phyloP scores from a whole-genome alignment of 257 asterid genomes.

The Fraxinus cuspidata region DNA sequence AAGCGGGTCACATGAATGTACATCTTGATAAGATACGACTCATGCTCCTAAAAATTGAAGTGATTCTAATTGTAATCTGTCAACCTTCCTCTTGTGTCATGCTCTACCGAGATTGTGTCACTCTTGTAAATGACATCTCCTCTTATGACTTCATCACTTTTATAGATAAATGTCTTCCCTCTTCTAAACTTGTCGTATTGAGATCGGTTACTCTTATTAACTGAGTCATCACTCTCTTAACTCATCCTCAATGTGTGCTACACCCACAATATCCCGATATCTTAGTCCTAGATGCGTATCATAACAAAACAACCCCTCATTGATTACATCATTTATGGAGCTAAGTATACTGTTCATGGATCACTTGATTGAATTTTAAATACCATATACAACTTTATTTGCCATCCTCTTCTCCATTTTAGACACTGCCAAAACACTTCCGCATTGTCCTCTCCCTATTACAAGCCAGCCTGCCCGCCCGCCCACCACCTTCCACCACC shows the following conservation, averaged over 20 bases:
- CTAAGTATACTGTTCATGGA: constrained; percentile 37
- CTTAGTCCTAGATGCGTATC: neutral
- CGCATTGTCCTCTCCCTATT: neutral
- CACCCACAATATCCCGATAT: neutral
- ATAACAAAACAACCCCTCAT: constrained; percentile 16
- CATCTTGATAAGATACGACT: too few relatives aligned
- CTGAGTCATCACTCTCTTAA: neutral
- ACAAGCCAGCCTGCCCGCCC: constrained; percentile 3
- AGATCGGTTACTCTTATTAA: too few relatives aligned
- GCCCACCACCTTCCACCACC: constrained; percentile 21
- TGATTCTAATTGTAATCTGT: too few relatives aligned
- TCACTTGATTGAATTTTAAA: constrained; percentile 47
- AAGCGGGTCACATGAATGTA: too few relatives aligned
- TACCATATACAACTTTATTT: constrained; percentile 24
- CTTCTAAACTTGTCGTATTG: too few relatives aligned
- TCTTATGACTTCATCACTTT: too few relatives aligned
- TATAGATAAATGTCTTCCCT: too few relatives aligned
- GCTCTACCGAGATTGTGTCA: too few relatives aligned
- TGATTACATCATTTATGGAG: constrained; percentile 36
- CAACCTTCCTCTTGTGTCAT: too few relatives aligned
- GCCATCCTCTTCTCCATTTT: constrained; percentile 21
- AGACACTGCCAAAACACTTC: neutral
- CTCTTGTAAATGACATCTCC: too few relatives aligned
- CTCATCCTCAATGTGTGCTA: too few relatives aligned
- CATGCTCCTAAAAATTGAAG: too few relatives aligned